These are phyloP conservation scores for Botryotinia globosa DNA, from an alignment of 2,329 filamentous ascomycete species.

Conservation along the genomic window DNA sequence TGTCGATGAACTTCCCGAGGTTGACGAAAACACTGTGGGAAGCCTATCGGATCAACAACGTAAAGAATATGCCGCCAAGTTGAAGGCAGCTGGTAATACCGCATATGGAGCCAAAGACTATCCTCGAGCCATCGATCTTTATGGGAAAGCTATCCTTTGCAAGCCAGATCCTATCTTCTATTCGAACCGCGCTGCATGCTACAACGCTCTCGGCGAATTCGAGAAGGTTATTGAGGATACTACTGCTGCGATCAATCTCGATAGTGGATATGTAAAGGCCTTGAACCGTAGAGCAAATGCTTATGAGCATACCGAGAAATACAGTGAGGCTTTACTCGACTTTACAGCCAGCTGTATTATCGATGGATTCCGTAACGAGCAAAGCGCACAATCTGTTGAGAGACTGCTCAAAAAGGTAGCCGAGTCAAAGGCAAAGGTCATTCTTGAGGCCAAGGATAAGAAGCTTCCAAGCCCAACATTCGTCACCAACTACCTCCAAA, in stretches of 20 bases:
- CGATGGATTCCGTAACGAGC: conserved; percentile 91
- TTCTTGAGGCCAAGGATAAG: conserved; percentile 74
- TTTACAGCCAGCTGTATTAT: conserved; percentile 99
- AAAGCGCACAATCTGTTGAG: conserved; percentile 86
- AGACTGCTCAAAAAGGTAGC: conserved; percentile 94
- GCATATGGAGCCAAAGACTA: conserved; percentile 94
- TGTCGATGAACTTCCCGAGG: conserved; percentile 68
- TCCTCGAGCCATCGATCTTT: conserved; percentile 88
- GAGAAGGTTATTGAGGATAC: conserved; percentile 96
- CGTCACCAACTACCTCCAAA: conserved; percentile 97
- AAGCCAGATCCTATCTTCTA: conserved; percentile 98
- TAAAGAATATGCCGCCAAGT: conserved; percentile 81
- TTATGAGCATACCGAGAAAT: conserved; percentile 89
- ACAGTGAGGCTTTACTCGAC: conserved; percentile 91
- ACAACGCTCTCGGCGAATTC: conserved; percentile 90
- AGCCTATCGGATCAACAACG: conserved; percentile 61
- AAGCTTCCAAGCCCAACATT: conserved; percentile 94
- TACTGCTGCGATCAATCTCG: conserved; percentile 87
- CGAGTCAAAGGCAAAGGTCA: conserved; percentile 87
- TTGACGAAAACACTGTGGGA: conserved; percentile 55
- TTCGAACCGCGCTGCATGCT: conserved; percentile 97
- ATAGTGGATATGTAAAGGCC: conserved; percentile 95
- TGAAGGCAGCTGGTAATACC: conserved; percentile 95
- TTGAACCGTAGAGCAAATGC: conserved; percentile 94
- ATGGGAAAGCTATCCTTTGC: conserved; percentile 94